Base-by-base conservation (phyloP, 208 protist species). In the Entamoeba histolytica region DNA sequence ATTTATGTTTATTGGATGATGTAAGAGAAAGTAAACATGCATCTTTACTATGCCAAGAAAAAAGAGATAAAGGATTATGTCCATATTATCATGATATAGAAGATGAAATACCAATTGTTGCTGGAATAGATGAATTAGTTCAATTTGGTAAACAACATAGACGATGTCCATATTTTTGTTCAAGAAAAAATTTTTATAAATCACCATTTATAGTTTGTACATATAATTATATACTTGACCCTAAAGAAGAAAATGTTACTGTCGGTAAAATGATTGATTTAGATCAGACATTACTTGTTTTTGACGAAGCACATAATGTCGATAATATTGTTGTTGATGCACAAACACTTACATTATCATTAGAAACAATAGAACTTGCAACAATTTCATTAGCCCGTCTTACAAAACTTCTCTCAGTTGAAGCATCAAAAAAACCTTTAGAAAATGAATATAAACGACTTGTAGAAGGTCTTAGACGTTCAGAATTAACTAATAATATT, bases 271-370 rank as follows among this genome's bases (percentile, higher is more conserved):
- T 52, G 50, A 51, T 49, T 51, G 49, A 52, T 15, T 35, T 44
- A 28, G 91, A 94, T 23, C 47, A 51, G 6, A 49, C 78, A 39
- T 93, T 93, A 73, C 17, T 94, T n/a, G 78, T 94, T 19, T 94
- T 94, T 78, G 93, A 94, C 50, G 93, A 94, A 44, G 15, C 91
- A 8, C 93, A 94, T 78, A 94, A 94, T 92, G n/a, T 94, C 2
- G 47, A 49, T 31, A 49, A 92, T 49, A 5, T 19, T 17, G 47
- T 39, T 49, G 12, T 51, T 10, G 47, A 92, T 8, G 49, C 47
- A 28, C 49, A 51, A n/a, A 51, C 91, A 31, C 5, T 91, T 10
- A 44, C n/a, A 12, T 44, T 91, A 19, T 91, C 78, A 10, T 44
- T 91, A 5, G 15, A n/a, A 17, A 91, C 44, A 19, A 35, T 91